Evolutionary conservation across 805 yeast genomes (phyloP).

Genomic region (Cephaloascus fragrans): DNA sequence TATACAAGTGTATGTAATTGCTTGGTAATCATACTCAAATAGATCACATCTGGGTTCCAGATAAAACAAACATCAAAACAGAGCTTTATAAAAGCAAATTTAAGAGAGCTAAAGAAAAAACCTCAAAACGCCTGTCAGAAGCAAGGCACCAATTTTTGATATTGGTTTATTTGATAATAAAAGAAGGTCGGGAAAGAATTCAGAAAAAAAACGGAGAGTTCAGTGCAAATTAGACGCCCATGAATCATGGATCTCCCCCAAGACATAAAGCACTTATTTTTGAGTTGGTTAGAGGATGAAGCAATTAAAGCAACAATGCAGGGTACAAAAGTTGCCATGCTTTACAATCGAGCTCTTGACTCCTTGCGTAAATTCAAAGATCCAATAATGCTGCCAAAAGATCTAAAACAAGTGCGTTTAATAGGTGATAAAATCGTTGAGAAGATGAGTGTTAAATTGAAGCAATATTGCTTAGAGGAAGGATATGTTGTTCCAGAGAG

Average conservation of each 20-base stretch:
- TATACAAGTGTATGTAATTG: too few relatives aligned
- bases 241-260: constrained; percentile 35
- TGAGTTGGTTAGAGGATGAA: constrained; percentile 50
- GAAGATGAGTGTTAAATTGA: constrained; percentile 35
- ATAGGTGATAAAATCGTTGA: constrained; percentile 66
- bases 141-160: too few relatives aligned
- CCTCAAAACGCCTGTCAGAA: too few relatives aligned
- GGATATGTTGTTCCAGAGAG: constrained; percentile 34
- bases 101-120: too few relatives aligned
- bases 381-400: constrained; percentile 42
- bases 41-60: too few relatives aligned
- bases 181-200: too few relatives aligned
- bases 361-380: constrained; percentile 34
- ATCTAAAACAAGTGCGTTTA: constrained; percentile 48
- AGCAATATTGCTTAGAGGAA: constrained; percentile 45
- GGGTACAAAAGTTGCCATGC: constrained; percentile 42
- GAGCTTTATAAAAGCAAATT: too few relatives aligned
- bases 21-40: too few relatives aligned
- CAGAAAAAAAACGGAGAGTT: too few relatives aligned
- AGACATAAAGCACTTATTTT: constrained; percentile 42
- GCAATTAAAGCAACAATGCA: constrained; percentile 31
- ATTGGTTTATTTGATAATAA: too few relatives aligned
- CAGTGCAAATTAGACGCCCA: too few relatives aligned
- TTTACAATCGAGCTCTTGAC: constrained; percentile 48
- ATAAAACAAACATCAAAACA: too few relatives aligned